Base-by-base conservation (phyloP, 2,329 filamentous ascomycete genomes). In the Ploettnerulaceae sp. region DNA sequence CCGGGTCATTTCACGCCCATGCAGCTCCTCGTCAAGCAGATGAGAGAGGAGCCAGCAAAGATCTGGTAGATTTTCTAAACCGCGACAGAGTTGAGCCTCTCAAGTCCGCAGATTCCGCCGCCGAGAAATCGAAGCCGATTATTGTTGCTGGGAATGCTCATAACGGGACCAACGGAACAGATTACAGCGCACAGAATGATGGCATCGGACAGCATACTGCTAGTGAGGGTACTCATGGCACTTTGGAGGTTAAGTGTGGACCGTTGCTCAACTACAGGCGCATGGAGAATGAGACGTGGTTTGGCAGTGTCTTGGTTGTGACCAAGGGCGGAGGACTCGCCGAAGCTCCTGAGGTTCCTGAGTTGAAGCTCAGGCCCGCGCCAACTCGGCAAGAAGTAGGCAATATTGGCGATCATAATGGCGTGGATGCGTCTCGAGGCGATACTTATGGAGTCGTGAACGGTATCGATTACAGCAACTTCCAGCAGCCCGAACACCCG, bases 271-370 rank as follows among this genome's bases (percentile, higher is more conserved):
- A 91, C 67, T 91, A 89, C 65, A 75, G 83, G 54, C 77, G 79
- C 60, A 89, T 85, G 79, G 78, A 83, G 58, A 75, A 74, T 21
- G 71, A 71, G 29, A 69, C 68, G 31, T 97, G 91, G 90, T 73
- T 86, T 58, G 90, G 91, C 48, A 95, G 89, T 64, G 86, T 95
- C 6, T 70, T 96, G 58, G 71, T 96, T 39, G 89, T 96, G 42
- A 86, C 84, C 12, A 81, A 76, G 41, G 85, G 89, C 4, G 85
- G 85, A 18, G 81, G 75, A 48, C 68, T 78, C 60, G 70, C 71
- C 15, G 75, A 79, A 52, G 74, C 76, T 33, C 46, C 49, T 1
- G 64, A 71, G 42, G 69, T 75, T 52, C 80, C 94, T 31, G 71
- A 73, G 20, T 66, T 91, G 55, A 67, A 69, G 14, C 59, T 82